Conservation (phyloP, 805 yeast genomes). For the Candida argentea region DNA sequence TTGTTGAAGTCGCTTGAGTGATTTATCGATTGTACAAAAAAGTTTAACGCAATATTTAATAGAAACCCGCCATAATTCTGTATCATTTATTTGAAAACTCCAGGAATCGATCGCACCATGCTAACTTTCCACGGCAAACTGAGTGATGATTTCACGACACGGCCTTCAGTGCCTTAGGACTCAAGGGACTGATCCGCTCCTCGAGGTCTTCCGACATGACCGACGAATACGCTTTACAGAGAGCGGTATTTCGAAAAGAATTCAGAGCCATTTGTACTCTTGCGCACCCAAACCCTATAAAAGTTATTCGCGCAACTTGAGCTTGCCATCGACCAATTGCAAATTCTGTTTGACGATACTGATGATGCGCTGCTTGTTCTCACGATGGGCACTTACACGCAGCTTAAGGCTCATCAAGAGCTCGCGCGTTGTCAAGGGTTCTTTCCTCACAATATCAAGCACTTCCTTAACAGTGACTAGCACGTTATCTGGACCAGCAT, state of each 20-base stretch:
- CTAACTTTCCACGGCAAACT: no score
- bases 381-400: conserved; percentile 54
- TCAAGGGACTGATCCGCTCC: no score
- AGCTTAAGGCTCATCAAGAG: conserved; percentile 50
- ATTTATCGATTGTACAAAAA: conserved; percentile 1
- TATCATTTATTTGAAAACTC: no score
- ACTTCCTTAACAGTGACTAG: conserved; percentile 68
- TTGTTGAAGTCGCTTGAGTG: conserved; percentile 40
- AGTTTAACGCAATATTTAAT: no score
- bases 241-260: no score
- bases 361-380: conserved; percentile 53
- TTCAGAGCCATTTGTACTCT: neutral
- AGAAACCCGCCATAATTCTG: no score
- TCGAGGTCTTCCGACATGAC: no score
- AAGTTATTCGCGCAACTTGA: conserved; percentile 27
- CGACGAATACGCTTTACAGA: no score
- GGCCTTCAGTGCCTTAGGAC: no score
- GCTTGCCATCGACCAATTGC: conserved; percentile 39
- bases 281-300: neutral
- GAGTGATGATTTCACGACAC: no score
- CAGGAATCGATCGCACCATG: no score
- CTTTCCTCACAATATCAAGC: conserved; percentile 45
- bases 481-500: conserved; percentile 27
- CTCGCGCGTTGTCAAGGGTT: conserved; percentile 52
- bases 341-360: conserved; percentile 47